phyloP scores from a whole-genome alignment of 2,329 filamentous ascomycete species.

The Diaporthe sp. region DNA sequence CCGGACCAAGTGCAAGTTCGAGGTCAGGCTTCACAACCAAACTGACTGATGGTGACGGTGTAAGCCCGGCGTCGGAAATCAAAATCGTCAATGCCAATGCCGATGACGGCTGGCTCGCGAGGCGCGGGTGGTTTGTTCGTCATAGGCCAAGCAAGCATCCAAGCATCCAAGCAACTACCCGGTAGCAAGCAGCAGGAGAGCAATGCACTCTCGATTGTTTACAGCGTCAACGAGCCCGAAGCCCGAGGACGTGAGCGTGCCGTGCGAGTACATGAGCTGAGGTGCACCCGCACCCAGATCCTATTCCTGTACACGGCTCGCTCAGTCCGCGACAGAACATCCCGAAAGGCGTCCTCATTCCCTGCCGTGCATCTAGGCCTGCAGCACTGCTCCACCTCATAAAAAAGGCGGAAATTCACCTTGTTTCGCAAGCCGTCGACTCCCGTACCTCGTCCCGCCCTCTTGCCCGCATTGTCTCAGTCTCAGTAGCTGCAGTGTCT shows the following conservation, averaged over 20 bases:
- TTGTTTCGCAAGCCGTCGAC: conserved; percentile 22
- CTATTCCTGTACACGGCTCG: neutral
- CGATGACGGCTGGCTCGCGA: neutral
- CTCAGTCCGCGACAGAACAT: neutral
- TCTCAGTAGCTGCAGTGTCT: neutral
- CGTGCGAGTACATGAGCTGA: neutral
- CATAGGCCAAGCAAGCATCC: conserved; percentile 19
- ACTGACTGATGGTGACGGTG: too few relatives aligned
- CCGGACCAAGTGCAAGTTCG: neutral
- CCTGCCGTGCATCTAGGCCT: neutral
- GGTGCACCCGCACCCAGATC: neutral
- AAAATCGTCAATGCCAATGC: neutral
- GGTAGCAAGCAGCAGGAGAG: neutral
- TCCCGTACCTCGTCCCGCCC: neutral
- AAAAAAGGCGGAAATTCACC: conserved; percentile 25
- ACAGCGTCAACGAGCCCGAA: neutral
- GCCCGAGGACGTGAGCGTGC: neutral
- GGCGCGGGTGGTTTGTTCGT: conserved; percentile 1
- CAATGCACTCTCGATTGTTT: too few relatives aligned
- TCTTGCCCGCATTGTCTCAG: neutral
- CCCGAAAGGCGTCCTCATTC: neutral
- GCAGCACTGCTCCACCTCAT: conserved; percentile 9
- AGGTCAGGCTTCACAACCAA: neutral
- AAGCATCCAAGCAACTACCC: conserved; percentile 10
- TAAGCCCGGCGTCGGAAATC: neutral